These are phyloP conservation scores for Backusella psychrophila DNA, from an alignment of 192 early-diverging fungal genomes.

Conservation along the genomic window DNA sequence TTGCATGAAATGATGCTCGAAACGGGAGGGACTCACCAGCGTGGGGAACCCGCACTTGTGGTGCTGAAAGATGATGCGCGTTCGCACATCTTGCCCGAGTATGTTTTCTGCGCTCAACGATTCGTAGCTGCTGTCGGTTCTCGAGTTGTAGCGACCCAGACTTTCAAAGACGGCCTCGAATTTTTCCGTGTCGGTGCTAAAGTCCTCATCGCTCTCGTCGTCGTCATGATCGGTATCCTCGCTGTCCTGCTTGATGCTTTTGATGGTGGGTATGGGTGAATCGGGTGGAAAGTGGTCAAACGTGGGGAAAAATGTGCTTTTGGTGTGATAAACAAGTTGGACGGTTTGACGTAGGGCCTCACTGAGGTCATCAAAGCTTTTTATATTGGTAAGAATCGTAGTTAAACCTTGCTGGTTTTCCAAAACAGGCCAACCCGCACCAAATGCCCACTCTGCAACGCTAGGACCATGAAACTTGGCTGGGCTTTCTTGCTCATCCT, in stretches of 20 bases:
- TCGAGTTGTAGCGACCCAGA: neutral
- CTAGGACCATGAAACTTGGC: neutral
- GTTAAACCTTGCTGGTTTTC: neutral
- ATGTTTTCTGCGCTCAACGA: neutral
- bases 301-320: neutral
- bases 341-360: slow-evolving; percentile 2
- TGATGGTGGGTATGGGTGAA: neutral
- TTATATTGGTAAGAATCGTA: slow-evolving; percentile 11
- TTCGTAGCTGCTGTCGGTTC: neutral
- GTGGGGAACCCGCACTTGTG: slow-evolving; percentile 21
- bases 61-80: neutral
- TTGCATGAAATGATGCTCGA: neutral
- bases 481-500: neutral
- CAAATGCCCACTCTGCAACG: neutral
- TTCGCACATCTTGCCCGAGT: neutral
- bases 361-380: slow-evolving; percentile 8
- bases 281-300: neutral
- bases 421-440: slow-evolving; percentile 8
- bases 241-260: neutral
- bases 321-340: neutral
- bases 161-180: slow-evolving; percentile 5
- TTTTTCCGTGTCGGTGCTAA: neutral
- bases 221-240: neutral
- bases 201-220: neutral
- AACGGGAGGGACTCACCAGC: neutral